Evolutionary conservation across 2,329 filamentous ascomycete species (phyloP).

Genomic region (Nemania abortiva): DNA sequence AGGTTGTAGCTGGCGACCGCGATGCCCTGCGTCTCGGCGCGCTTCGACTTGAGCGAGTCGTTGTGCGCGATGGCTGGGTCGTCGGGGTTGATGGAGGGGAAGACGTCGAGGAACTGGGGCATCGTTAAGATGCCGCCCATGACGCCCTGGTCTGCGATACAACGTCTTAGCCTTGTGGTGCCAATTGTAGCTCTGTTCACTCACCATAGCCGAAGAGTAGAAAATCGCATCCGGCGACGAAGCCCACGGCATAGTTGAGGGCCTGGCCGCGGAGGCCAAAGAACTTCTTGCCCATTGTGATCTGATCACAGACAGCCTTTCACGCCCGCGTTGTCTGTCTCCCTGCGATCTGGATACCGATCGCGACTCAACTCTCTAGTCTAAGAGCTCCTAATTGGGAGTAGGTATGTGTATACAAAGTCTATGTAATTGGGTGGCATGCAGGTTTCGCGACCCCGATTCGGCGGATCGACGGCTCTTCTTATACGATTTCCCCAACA

Average conservation of each 20-base stretch:
- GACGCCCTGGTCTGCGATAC: constrained; percentile 73
- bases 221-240: constrained; percentile 80
- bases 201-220: constrained; percentile 70
- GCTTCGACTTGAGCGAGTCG: constrained; percentile 52
- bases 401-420: background rate
- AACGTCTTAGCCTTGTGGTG: constrained; percentile 19
- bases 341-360: background rate
- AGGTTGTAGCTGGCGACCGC: constrained; percentile 68
- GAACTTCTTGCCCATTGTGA: constrained; percentile 57
- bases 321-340: constrained; percentile 5
- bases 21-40: constrained; percentile 66
- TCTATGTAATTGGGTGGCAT: constrained; percentile 1
- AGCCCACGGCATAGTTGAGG: constrained; percentile 76
- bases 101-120: constrained; percentile 66
- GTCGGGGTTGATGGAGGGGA: constrained; percentile 66
- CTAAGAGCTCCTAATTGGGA: background rate
- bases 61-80: constrained; percentile 50
- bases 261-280: constrained; percentile 74
- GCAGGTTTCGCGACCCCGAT: background rate
- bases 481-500: constrained; percentile 24
- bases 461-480: constrained; percentile 19
- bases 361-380: constrained; percentile 1
- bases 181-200: constrained; percentile 26
- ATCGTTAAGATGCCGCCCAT: constrained; percentile 82
- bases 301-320: constrained; percentile 33